phyloP scores from a whole-genome alignment of 2,329 filamentous ascomycete genomes.

The Harringtonia lauricola region DNA sequence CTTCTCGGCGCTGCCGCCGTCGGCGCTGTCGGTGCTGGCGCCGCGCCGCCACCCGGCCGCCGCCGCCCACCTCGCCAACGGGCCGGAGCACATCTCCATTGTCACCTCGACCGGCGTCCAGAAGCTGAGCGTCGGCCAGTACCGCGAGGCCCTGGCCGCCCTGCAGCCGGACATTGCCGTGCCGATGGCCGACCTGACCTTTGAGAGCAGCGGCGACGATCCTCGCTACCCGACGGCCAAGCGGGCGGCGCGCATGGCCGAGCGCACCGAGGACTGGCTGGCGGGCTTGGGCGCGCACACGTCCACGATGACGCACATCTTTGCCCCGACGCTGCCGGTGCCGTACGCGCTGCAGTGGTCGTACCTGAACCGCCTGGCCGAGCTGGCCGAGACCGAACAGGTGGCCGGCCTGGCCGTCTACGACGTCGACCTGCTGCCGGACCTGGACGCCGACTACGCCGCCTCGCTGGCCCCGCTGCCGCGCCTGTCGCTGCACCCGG shows the following conservation, averaged over 20 bases:
- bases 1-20: slow-evolving; percentile 63
- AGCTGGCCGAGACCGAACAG: slow-evolving; percentile 17
- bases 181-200: slow-evolving; percentile 60
- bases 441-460: slow-evolving; percentile 46
- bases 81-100: slow-evolving; percentile 59
- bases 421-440: slow-evolving; percentile 56
- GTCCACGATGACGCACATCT: slow-evolving; percentile 30
- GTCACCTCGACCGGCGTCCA: slow-evolving; percentile 82
- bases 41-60: slow-evolving; percentile 71
- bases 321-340: slow-evolving; percentile 64
- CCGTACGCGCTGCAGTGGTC: slow-evolving; percentile 64
- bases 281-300: slow-evolving; percentile 58
- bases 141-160: slow-evolving; percentile 50
- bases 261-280: slow-evolving; percentile 76
- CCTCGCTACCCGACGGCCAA: slow-evolving; percentile 42
- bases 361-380: slow-evolving; percentile 63
- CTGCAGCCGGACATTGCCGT: slow-evolving; percentile 73
- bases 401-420: slow-evolving; percentile 70
- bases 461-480: slow-evolving; percentile 49
- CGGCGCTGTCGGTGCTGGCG: slow-evolving; percentile 59
- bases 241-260: slow-evolving; percentile 70
- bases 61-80: slow-evolving; percentile 58
- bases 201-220: slow-evolving; percentile 9
- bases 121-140: slow-evolving; percentile 56
- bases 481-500: slow-evolving; percentile 61